Percentiles rank a stretch among this genome's conserved stretches.
These are phyloP conservation scores for Metschnikowia henanensis DNA, from an alignment of 805 yeast genomes.

Conservation along the genomic window DNA sequence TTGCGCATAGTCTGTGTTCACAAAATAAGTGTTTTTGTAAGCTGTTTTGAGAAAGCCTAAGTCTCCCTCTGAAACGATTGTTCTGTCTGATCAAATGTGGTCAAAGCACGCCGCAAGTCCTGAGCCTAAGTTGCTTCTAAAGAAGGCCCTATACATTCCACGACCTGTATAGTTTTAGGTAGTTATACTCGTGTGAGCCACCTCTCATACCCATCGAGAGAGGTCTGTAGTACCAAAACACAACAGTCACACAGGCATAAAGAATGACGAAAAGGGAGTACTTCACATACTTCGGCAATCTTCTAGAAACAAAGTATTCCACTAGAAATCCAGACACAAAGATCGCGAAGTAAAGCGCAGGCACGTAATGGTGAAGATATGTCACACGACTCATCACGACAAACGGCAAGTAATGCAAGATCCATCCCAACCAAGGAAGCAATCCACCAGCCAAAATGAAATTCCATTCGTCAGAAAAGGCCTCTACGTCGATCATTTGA, in stretches of 20 bases:
- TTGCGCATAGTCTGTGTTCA: no score
- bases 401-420: conserved; percentile 41
- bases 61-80: no score
- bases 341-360: conserved; percentile 40
- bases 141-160: conserved; percentile 19
- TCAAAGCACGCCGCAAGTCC: no score
- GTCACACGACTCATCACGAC: conserved; percentile 45
- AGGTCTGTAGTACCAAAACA: conserved; percentile 17
- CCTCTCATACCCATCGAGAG: conserved; percentile 20
- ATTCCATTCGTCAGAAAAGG: conserved; percentile 31
- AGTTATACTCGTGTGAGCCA: conserved; percentile 3
- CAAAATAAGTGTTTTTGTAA: no score
- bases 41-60: no score
- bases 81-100: no score
- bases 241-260: conserved; percentile 14
- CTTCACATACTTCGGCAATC: conserved; percentile 16
- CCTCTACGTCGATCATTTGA: conserved; percentile 23
- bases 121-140: no score
- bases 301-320: conserved; percentile 22
- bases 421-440: conserved; percentile 41
- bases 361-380: conserved; percentile 45
- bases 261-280: conserved; percentile 5
- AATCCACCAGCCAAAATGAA: conserved; percentile 30
- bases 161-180: conserved; percentile 11
- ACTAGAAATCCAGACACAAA: conserved; percentile 23